These are phyloP conservation scores for Ustulina deusta DNA, from an alignment of 2,329 filamentous ascomycete genomes.

Conservation along the genomic window DNA sequence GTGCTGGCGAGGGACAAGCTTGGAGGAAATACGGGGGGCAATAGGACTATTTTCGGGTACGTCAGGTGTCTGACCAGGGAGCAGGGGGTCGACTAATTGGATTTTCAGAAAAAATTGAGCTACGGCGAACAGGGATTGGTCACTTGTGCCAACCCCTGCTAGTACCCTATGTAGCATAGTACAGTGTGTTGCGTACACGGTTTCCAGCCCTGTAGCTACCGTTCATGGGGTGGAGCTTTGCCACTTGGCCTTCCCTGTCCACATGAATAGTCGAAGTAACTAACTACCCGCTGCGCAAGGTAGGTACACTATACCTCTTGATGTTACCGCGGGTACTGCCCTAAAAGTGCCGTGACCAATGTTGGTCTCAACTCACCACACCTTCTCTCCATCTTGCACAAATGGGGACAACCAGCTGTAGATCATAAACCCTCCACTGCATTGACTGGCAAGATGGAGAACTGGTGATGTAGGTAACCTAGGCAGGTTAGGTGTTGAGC, in stretches of 20 bases:
- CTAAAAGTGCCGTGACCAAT: slow-evolving; percentile 12
- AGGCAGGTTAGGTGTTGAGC: slow-evolving; percentile 15
- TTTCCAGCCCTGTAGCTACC: slow-evolving; percentile 22
- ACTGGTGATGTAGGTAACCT: slow-evolving; percentile 37
- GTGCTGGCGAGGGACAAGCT: slow-evolving; percentile 27
- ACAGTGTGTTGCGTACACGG: not conserved
- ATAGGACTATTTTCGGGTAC: slow-evolving; percentile 41
- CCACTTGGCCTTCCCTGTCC: slow-evolving; percentile 29
- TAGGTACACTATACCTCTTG: slow-evolving; percentile 6
- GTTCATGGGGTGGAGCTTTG: slow-evolving; percentile 26
- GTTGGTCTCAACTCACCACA: slow-evolving; percentile 13
- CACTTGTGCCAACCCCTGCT: slow-evolving; percentile 15
- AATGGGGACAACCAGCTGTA: slow-evolving; percentile 22
- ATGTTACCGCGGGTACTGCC: slow-evolving; percentile 15
- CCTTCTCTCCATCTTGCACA: slow-evolving; percentile 13
- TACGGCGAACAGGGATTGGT: slow-evolving; percentile 20
- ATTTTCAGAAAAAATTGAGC: slow-evolving; percentile 28
- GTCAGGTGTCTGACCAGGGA: slow-evolving; percentile 28
- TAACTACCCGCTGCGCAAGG: slow-evolving; percentile 9
- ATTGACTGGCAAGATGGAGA: slow-evolving; percentile 12
- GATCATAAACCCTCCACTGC: slow-evolving; percentile 22
- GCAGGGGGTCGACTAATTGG: slow-evolving; percentile 43
- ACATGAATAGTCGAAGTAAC: slow-evolving; percentile 3
- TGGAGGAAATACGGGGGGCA: slow-evolving; percentile 40
- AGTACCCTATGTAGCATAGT: not conserved